phyloP scores from a whole-genome alignment of 352 stramenopile species.

The Globisporangium uncinulatum region DNA sequence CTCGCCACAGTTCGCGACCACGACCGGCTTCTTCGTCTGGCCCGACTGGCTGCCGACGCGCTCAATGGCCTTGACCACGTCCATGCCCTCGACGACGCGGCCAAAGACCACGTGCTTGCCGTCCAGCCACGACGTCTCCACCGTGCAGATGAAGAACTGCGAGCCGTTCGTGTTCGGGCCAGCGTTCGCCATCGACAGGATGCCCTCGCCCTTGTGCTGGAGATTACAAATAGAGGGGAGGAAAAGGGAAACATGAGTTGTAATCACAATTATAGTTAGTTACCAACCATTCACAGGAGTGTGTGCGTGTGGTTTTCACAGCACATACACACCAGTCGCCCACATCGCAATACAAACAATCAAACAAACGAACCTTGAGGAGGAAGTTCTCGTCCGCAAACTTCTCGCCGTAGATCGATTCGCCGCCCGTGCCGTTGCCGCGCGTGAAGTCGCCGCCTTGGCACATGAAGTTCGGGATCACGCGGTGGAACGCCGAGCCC shows the following conservation, averaged over 20 bases:
- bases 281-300: not conserved
- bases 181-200: conserved; percentile 96
- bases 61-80: conserved; percentile 98
- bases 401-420: conserved; percentile 93
- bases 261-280: too few species aligned
- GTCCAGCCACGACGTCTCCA: conserved; percentile 88
- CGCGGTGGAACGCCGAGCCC: conserved; percentile 89
- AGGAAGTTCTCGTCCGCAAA: conserved; percentile 98
- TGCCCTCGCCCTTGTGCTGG: conserved; percentile 87
- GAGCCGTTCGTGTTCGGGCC: conserved; percentile 96
- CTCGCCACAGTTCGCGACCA: conserved; percentile 95
- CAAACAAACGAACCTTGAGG: conserved; percentile 33
- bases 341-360: not conserved
- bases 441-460: conserved; percentile 95
- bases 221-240: too few species aligned
- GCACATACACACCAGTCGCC: not conserved
- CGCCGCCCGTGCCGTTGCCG: conserved; percentile 90
- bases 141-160: conserved; percentile 97
- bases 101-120: conserved; percentile 94
- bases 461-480: conserved; percentile 94
- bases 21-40: conserved; percentile 84
- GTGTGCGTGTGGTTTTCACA: not conserved
- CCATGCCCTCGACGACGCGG: conserved; percentile 94
- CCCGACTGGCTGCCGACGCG: conserved; percentile 91
- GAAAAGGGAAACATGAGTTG: too few species aligned